Evolutionary conservation across 2,329 filamentous ascomycete species (phyloP).

Genomic region (Penicillium sp.): DNA sequence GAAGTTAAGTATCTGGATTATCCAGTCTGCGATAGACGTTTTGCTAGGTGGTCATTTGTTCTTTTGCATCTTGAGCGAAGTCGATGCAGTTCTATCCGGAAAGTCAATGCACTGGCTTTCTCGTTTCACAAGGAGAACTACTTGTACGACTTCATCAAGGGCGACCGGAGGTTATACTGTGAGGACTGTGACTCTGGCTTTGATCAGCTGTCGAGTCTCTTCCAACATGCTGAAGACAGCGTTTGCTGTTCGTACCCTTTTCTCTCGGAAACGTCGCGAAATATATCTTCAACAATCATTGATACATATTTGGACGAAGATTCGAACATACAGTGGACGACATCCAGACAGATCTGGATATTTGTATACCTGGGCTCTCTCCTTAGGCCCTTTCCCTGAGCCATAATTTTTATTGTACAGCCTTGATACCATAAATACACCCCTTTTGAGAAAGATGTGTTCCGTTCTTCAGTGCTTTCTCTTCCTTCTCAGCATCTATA

Average conservation of each 20-base stretch:
- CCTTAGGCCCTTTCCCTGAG: too few relatives aligned
- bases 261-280: neutral
- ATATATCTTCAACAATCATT: neutral
- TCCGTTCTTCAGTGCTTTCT: too few relatives aligned
- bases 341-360: too few relatives aligned
- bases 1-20: neutral
- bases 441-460: too few relatives aligned
- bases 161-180: neutral
- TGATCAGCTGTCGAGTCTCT: neutral
- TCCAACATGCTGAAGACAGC: neutral
- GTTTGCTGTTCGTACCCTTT: neutral
- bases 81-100: neutral
- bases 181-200: neutral
- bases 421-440: too few relatives aligned
- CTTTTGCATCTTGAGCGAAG: neutral
- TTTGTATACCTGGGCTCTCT: too few relatives aligned
- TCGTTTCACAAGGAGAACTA: accelerated
- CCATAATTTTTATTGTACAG: too few relatives aligned
- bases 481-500: too few relatives aligned
- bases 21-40: neutral
- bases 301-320: neutral
- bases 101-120: neutral
- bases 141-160: neutral
- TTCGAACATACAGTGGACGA: too few relatives aligned
- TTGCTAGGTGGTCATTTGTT: neutral